These are phyloP conservation scores for Phytophthora litchii DNA, from an alignment of 352 stramenopile species.

Conservation along the genomic window DNA sequence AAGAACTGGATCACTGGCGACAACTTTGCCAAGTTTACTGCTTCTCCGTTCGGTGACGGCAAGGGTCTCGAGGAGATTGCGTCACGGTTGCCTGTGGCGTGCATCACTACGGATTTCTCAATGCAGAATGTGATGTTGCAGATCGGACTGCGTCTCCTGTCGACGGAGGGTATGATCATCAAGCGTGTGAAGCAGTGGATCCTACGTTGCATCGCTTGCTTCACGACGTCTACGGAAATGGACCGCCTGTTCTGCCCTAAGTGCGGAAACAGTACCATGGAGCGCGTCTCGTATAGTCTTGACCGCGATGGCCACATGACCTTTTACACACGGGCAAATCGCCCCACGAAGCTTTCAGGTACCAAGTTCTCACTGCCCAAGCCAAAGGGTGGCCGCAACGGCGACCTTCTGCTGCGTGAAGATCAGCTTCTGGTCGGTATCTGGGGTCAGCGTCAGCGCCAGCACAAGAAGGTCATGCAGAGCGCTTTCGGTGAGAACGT, in stretches of 20 bases:
- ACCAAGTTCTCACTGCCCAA: slow-evolving; percentile 98
- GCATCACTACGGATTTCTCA: slow-evolving; percentile 90
- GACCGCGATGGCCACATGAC: slow-evolving; percentile 92
- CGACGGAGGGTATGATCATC: slow-evolving; percentile 85
- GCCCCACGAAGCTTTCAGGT: slow-evolving; percentile 91
- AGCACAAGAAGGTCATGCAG: slow-evolving; percentile 91
- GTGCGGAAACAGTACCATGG: slow-evolving; percentile 96
- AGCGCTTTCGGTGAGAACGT: slow-evolving; percentile 96
- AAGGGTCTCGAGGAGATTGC: slow-evolving; percentile 68
- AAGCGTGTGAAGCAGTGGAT: slow-evolving; percentile 95
- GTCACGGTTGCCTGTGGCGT: slow-evolving; percentile 61
- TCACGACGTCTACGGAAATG: slow-evolving; percentile 94
- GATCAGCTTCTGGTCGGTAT: slow-evolving; percentile 97
- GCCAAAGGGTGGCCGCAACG: slow-evolving; percentile 91
- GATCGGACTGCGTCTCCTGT: slow-evolving; percentile 84
- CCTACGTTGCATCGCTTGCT: slow-evolving; percentile 97
- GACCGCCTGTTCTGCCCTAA: slow-evolving; percentile 96
- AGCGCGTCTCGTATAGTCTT: slow-evolving; percentile 94
- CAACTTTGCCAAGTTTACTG: slow-evolving; percentile 67
- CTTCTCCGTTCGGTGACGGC: slow-evolving; percentile 78
- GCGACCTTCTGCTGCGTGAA: slow-evolving; percentile 96
- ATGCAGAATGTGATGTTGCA: slow-evolving; percentile 93
- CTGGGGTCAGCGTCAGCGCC: slow-evolving; percentile 95
- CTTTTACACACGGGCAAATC: slow-evolving; percentile 84
- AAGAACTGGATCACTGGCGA: slow-evolving; percentile 87